Base-by-base conservation (phyloP, 345 rosid species). In the Salix udensis region DNA sequence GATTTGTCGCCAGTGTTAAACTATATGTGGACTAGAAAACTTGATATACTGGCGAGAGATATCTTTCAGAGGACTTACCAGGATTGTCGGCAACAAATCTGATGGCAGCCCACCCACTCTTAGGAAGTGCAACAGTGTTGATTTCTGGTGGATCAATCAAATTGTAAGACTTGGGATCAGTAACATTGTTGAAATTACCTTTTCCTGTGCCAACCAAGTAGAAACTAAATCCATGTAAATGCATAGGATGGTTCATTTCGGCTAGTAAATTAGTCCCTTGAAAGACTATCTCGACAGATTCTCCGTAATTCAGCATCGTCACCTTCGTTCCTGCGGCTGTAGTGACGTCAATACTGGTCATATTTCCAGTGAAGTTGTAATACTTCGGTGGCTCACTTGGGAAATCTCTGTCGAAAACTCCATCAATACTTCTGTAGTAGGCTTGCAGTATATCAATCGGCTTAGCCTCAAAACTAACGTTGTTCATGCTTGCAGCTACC, bases 191-290 rank as follows among this genome's bases (percentile, higher is more conserved):
- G 72, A 82, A 87, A 62, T 85, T 85, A 42, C 88, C 90, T 2
- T 19, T 4, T 2, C 83, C 87, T 10, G 37, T 68, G 4, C 90
- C 90, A 26, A 87, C 88, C 70, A 87, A 64, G 72, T 81, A 87
- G 82, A 87, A 84, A 79, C 83, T 84, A 52, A 42, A 79, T 2
- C 87, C 89, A 48, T 87, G 90, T 2, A 85, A 37, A 78, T 87
- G 90, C 81, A 87, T 79, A 0, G 89, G 89, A 74, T 87, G 89
- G 68, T 79, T 79, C 31, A 52, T 75, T 2, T 81, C 73, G 1
- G 79, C 74, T 1, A 75, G 60, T 0, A 85, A 31, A 55, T 78
- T 83, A 6, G 90, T 87, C 52, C 87, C 86, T 75, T 87, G 90
- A 28, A 69, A 75, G 13, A 87, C 83, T 10, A 87, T 75, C 40